Evolutionary conservation across 1,284 basidiomycete genomes (phyloP).

Genomic region (Microbotryum saponariae): DNA sequence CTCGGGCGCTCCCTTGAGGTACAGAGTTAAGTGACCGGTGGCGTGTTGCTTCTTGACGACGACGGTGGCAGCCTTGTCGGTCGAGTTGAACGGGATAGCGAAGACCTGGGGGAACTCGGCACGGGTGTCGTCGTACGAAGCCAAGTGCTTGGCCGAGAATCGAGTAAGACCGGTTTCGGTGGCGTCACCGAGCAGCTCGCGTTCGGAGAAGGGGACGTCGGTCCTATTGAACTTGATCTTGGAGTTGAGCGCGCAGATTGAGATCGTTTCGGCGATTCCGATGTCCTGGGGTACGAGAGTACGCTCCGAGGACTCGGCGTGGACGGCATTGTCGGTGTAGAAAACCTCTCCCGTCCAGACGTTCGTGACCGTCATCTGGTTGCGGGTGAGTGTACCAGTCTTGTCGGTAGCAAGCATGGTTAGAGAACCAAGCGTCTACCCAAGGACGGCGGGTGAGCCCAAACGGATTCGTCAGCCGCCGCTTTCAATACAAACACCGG

Average conservation of each 20-base stretch:
- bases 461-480: too few relatives aligned
- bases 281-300: conserved; percentile 49
- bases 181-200: conserved; percentile 58
- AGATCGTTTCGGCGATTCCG: conserved; percentile 58
- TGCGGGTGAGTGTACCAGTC: conserved; percentile 64
- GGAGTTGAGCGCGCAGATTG: conserved; percentile 51
- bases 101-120: conserved; percentile 54
- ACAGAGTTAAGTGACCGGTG: conserved; percentile 6
- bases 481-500: too few relatives aligned
- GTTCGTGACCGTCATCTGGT: conserved; percentile 57
- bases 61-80: conserved; percentile 62
- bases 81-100: conserved; percentile 63
- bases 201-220: conserved; percentile 56
- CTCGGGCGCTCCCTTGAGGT: not conserved
- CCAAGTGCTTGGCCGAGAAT: conserved; percentile 52
- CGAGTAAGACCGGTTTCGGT: conserved; percentile 61
- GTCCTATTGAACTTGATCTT: conserved; percentile 54
- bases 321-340: conserved; percentile 58
- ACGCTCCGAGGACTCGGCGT: conserved; percentile 42
- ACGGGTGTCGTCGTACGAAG: conserved; percentile 53
- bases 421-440: conserved; percentile 50
- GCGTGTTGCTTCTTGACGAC: conserved; percentile 47
- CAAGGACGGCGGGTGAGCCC: too few relatives aligned
- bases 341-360: conserved; percentile 2
- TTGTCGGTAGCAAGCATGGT: conserved; percentile 65